Base-by-base conservation (phyloP, 176 grass and related monocot species). In the Rhipidocladum racemiflorum region DNA sequence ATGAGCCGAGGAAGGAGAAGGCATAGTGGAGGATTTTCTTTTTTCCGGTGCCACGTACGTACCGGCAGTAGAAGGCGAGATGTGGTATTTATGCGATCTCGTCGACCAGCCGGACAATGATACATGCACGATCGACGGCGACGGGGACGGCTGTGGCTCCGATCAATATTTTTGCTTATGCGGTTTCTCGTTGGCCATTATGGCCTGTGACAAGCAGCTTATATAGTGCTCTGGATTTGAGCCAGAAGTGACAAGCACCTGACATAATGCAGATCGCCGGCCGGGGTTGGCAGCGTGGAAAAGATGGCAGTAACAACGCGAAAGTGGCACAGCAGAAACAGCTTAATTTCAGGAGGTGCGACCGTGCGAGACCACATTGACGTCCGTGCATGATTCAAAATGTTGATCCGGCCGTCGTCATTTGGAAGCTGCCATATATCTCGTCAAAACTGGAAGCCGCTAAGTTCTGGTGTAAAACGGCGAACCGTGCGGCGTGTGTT, bases 1-100 rank as follows among this genome's bases (percentile, higher is more conserved):
- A 46, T 85, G 91, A 1, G 63, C 68, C 8, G 90, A 95, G 27
- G 92, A 83, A 74, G 92, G 86, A 85, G 90, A 81, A 72, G 87
- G 2, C 82, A 86, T 89, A 15, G 50, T 62, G 32, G 39, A 71
- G 42, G 55, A 53, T 38, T 62, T 63, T 38, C 55, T 63, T 85
- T 17, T 60, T 42, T 11, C 45, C 55, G 25, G 74, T 17, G 65
- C 59, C 28, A 81, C 45, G 43, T 56, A 81, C 45, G 43, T 56
- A 74, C 72, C 24, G 36, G 53, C 59, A 79, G 9, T 68, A 65
- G 25, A 0, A 14, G 20, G 3, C 32, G 29, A 35, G 44, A 24
- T 18, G 71, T 38, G 55, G 54, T 85, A 89, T 78, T 91, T 91
- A 86, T 81, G 82, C 72, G 80, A 63, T 57, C 65, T 71, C 77